Evolutionary conservation across 495 filamentous ascomycete genomes (phyloP).

Genomic region (Tuber indicum): DNA sequence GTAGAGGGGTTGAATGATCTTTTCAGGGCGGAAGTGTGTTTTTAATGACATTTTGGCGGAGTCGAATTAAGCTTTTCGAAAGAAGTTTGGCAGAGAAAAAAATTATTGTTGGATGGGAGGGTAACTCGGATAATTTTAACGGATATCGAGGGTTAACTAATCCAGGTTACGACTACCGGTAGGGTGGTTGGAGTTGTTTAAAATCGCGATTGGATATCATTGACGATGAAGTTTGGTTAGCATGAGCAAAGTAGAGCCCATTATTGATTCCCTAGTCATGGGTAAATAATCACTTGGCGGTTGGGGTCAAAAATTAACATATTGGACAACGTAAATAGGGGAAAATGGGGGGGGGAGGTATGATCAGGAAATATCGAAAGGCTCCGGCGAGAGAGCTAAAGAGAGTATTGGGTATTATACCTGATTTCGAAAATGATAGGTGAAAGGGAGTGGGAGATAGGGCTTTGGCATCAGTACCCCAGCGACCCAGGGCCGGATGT

Average conservation of each 20-base stretch:
- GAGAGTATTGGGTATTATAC: background rate
- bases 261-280: background rate
- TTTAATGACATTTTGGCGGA: slow-evolving; percentile 44
- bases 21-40: slow-evolving; percentile 78
- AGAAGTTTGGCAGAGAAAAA: background rate
- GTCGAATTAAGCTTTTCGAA: background rate
- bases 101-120: background rate
- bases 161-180: background rate
- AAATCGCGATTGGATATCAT: background rate
- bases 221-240: background rate
- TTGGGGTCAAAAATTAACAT: background rate
- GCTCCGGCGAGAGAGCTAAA: background rate
- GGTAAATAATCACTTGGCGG: background rate
- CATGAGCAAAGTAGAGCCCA: background rate
- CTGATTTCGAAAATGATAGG: background rate
- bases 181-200: background rate
- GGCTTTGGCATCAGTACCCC: background rate
- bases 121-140: background rate
- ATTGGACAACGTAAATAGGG: background rate
- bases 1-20: slow-evolving; percentile 84
- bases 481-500: background rate
- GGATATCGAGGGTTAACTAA: background rate
- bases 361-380: background rate
- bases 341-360: background rate
- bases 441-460: background rate